Base-by-base conservation (phyloP, 2,329 filamentous ascomycete genomes). In the Fusarium sp. region DNA sequence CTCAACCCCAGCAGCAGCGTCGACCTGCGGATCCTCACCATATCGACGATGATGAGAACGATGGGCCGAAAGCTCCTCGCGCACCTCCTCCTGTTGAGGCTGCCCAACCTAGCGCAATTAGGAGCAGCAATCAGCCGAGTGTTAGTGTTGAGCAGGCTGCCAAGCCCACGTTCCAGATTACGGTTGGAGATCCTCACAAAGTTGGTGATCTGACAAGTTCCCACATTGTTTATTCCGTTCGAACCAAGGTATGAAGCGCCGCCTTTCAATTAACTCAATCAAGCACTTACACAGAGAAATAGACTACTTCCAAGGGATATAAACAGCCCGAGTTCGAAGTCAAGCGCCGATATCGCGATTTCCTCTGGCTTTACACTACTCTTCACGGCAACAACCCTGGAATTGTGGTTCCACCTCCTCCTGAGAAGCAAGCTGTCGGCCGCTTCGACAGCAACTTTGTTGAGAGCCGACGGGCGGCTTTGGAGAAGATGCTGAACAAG, bases 401-500 rank as follows among this genome's bases (percentile, higher is more conserved):
- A 63, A 91, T 98, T 41, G 94, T 99, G 35, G 94, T 99, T 17
- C 96, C 96, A 0, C 95, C 96, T 12, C 96, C 96, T 1, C 96
- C 96, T 2, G 96, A 99, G 84, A 99, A 99, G 85, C 96, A 99
- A 84, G 95, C 95, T 12, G 93, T 99, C 62, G 95, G 95, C 68
- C 91, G 96, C 42, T 99, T 99, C 79, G 95, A 99, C 82, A 93
- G 90, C 74, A 97, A 98, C 81, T 99, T 99, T 82, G 94, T 99
- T 70, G 96, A 99, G 82, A 94, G 93, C 46, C 88, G 96, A 77
- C 90, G 96, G 75, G 93, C 94, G 69, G 96, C 96, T 18, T 84
- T 99, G 65, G 96, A 99, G 83, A 94, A 96, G 80, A 99, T 99
- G 96, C 86, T 98, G 60, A 98, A 98, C 88, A 98, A 97, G 86